phyloP scores from a whole-genome alignment of 1,284 basidiomycete genomes.

The Ganoderma sinense region DNA sequence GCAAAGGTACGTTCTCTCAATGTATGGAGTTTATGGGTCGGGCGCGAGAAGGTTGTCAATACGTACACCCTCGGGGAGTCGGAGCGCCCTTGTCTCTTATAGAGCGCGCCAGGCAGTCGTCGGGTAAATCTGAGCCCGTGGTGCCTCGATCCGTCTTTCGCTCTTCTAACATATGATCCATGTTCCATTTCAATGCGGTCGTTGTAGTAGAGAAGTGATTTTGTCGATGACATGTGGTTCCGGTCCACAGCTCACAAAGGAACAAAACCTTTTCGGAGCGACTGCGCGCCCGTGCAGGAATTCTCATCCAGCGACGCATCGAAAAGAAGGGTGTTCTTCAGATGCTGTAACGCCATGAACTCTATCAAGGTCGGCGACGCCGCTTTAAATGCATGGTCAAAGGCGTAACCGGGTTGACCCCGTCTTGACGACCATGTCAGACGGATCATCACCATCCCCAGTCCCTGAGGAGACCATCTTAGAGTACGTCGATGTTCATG shows the following conservation, averaged over 20 bases:
- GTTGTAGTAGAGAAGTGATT: not conserved
- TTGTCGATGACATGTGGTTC: not conserved
- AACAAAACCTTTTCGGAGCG: not conserved
- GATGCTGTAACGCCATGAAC: not conserved
- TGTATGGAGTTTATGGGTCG: not conserved
- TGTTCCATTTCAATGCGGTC: not conserved
- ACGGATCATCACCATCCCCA: not conserved
- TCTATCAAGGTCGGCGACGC: not conserved
- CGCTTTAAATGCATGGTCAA: not conserved
- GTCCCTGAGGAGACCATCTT: conserved; percentile 2
- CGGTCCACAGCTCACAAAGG: not conserved
- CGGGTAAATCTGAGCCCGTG: not conserved
- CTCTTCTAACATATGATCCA: not conserved
- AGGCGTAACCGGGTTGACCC: not conserved
- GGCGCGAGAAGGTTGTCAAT: not conserved
- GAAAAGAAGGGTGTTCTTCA: not conserved
- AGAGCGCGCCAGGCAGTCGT: not conserved
- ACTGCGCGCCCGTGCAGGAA: not conserved
- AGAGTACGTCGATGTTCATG: not conserved
- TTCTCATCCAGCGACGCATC: not conserved
- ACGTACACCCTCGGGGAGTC: not conserved
- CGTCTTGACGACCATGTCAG: conserved; percentile 2
- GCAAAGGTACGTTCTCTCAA: not conserved
- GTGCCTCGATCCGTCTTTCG: not conserved
- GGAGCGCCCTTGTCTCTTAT: not conserved